Conservation (phyloP, 139 green algal species). For the Chara braunii region DNA sequence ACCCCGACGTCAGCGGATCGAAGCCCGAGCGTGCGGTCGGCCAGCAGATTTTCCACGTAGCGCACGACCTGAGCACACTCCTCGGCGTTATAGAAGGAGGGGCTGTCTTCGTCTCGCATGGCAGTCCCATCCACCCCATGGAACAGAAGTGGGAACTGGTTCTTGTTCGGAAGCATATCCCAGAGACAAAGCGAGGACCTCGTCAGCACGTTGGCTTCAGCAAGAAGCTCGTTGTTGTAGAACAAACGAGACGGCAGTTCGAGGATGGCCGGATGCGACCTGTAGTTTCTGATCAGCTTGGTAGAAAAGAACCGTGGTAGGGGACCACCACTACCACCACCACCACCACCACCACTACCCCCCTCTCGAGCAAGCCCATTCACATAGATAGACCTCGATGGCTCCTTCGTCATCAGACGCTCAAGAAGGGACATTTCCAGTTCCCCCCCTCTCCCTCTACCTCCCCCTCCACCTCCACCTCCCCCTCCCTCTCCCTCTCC, state of each 20-base stretch:
- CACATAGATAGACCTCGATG: no score
- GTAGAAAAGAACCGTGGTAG: no score
- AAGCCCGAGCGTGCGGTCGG: background rate
- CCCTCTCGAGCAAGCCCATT: no score
- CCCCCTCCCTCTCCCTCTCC: no score
- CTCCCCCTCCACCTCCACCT: no score
- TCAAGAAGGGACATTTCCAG: slow-evolving; percentile 62
- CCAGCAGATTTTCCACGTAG: background rate
- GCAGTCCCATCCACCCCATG: slow-evolving; percentile 33
- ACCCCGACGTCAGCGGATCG: slow-evolving; percentile 55
- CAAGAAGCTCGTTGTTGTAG: slow-evolving; percentile 54
- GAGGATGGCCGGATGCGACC: slow-evolving; percentile 62
- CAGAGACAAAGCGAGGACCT: slow-evolving; percentile 32
- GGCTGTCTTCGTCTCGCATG: slow-evolving; percentile 52
- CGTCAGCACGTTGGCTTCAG: slow-evolving; percentile 15
- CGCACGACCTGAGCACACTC: slow-evolving; percentile 49
- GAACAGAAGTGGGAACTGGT: slow-evolving; percentile 30
- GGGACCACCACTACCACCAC: no score
- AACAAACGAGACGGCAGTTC: slow-evolving; percentile 63
- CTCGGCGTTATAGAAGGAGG: slow-evolving; percentile 59
- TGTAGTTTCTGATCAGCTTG: slow-evolving; percentile 72
- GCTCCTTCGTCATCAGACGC: slow-evolving; percentile 38
- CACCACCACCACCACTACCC: no score
- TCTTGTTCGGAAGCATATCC: slow-evolving; percentile 6
- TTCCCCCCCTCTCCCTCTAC: slow-evolving; percentile 30